Conservation (phyloP, 371 early-diverging fungal genomes). For the Enterospora canceri region DNA sequence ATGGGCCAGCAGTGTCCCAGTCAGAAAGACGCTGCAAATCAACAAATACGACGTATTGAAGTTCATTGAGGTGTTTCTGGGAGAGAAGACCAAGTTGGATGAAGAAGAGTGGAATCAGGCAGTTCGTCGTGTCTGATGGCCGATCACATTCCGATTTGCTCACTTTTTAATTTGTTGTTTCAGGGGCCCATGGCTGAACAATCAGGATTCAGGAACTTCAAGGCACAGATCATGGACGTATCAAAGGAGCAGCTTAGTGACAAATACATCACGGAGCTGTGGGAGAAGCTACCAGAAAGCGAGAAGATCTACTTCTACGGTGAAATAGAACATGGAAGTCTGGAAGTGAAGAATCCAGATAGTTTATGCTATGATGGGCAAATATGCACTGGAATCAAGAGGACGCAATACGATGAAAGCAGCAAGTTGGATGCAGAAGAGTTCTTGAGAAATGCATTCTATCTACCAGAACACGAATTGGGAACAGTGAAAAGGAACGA, state of each 20-base stretch:
- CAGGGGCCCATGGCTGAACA: neutral
- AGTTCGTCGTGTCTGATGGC: no score
- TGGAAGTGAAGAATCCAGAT: no score
- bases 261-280: neutral
- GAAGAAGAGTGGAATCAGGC: neutral
- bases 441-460: neutral
- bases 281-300: neutral
- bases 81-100: neutral
- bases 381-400: neutral
- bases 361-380: neutral
- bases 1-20: slow-evolving; percentile 39
- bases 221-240: neutral
- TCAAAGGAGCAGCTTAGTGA: neutral
- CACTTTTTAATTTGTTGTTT: no score
- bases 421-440: neutral
- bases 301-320: neutral
- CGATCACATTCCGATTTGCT: no score
- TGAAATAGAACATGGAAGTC: neutral
- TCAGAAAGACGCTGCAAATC: slow-evolving; percentile 13
- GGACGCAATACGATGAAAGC: neutral
- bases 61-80: slow-evolving; percentile 26
- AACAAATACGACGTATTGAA: slow-evolving; percentile 44
- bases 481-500: neutral
- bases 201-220: neutral
- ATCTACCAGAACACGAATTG: neutral